phyloP scores from a whole-genome alignment of 345 rosid species.

The Nasturtium officinale region DNA sequence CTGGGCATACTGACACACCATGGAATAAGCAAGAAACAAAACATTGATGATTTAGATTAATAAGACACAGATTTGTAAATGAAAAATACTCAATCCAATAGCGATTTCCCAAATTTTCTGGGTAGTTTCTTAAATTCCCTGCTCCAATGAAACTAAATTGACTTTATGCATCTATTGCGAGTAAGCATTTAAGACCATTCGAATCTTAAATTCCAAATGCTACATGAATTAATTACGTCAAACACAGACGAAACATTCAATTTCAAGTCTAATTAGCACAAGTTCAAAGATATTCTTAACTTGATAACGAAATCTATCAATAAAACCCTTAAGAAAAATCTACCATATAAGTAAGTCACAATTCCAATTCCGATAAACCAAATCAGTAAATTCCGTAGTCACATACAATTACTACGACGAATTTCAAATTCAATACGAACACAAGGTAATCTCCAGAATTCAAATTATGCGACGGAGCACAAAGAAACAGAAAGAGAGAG shows the following conservation, averaged over 20 bases:
- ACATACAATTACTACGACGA: neutral
- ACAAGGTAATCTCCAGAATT: conserved; percentile 4
- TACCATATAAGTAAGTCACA: neutral
- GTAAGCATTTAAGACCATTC: neutral
- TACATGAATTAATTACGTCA: neutral
- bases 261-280: neutral
- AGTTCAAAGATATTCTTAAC: neutral
- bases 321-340: neutral
- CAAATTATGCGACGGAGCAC: neutral
- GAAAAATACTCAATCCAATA: neutral
- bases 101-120: neutral
- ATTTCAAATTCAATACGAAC: conserved; percentile 12
- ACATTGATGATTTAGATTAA: neutral
- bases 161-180: neutral
- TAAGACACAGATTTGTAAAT: neutral
- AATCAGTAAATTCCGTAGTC: conserved; percentile 1
- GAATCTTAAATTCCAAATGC: neutral
- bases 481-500: conserved; percentile 20
- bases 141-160: neutral
- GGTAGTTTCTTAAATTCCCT: neutral
- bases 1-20: neutral
- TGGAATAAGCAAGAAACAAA: neutral
- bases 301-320: conserved; percentile 10
- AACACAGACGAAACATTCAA: conserved; percentile 1
- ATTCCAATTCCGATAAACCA: conserved; percentile 4